phyloP scores from a whole-genome alignment of 495 filamentous ascomycete genomes.

The Neurospora sp. region DNA sequence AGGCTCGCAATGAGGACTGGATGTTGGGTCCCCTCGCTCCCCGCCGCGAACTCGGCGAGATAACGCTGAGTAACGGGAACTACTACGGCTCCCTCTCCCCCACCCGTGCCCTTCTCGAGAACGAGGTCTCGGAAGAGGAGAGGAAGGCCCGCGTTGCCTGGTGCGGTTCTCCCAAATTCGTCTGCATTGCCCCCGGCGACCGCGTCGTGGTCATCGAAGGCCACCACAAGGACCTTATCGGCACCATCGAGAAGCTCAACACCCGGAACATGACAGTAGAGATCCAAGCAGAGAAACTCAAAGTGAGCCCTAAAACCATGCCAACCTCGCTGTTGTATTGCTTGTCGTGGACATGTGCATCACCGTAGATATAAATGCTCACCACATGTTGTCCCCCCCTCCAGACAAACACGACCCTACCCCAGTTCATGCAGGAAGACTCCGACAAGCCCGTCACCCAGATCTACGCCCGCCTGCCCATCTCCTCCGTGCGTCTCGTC shows the following conservation, averaged over 20 bases:
- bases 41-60: constrained; percentile 48
- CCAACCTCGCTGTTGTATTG: neutral
- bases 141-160: constrained; percentile 27
- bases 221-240: constrained; percentile 72
- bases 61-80: constrained; percentile 23
- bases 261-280: constrained; percentile 40
- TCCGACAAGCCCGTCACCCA: constrained; percentile 29
- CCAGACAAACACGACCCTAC: constrained; percentile 49
- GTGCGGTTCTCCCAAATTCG: constrained; percentile 43
- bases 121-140: constrained; percentile 9
- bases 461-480: constrained; percentile 43
- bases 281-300: constrained; percentile 51
- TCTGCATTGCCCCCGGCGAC: constrained; percentile 59
- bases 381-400: neutral
- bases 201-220: constrained; percentile 71
- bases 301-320: constrained; percentile 41
- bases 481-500: constrained; percentile 70
- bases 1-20: constrained; percentile 54
- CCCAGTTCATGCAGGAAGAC: constrained; percentile 40
- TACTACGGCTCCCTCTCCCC: constrained; percentile 17
- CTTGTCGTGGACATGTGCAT: neutral
- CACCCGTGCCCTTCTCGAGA: constrained; percentile 18
- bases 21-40: constrained; percentile 66
- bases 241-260: constrained; percentile 41
- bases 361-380: neutral